These are phyloP conservation scores for Xylaria flabelliformis DNA, from an alignment of 495 filamentous ascomycete species.

Conservation along the genomic window DNA sequence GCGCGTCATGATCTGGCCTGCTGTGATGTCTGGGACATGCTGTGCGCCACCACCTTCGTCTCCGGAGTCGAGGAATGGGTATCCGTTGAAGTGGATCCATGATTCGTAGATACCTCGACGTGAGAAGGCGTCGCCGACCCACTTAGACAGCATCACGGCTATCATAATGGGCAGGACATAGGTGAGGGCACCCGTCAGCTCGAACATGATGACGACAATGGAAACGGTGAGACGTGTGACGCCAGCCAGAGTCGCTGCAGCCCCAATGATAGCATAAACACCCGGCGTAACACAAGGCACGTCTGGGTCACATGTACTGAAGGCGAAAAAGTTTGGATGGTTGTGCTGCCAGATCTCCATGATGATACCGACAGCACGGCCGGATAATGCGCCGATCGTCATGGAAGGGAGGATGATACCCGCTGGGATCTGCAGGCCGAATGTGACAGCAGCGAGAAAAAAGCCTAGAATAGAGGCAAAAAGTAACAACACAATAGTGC, in stretches of 20 bases:
- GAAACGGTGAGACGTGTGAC: constrained; percentile 97
- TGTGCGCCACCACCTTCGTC: constrained; percentile 69
- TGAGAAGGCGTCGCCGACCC: constrained; percentile 96
- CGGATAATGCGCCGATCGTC: constrained; percentile 91
- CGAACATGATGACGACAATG: constrained; percentile 99
- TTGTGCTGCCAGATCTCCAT: constrained; percentile 87
- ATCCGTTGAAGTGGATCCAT: constrained; percentile 96
- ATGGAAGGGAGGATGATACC: constrained; percentile 98
- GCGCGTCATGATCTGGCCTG: constrained; percentile 85
- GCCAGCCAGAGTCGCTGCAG: constrained; percentile 92
- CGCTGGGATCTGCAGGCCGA: constrained; percentile 95
- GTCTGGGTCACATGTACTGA: constrained; percentile 84
- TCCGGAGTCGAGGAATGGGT: constrained; percentile 93
- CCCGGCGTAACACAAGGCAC: constrained; percentile 91
- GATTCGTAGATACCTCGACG: constrained; percentile 95
- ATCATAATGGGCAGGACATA: constrained; percentile 99
- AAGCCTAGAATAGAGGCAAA: constrained; percentile 83
- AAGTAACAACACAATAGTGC: constrained; percentile 79
- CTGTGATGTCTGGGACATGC: constrained; percentile 80
- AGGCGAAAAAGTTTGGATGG: constrained; percentile 77
- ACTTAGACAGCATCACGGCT: constrained; percentile 98
- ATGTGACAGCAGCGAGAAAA: constrained; percentile 85
- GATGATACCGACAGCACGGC: constrained; percentile 87
- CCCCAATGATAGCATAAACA: constrained; percentile 95
- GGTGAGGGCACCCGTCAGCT: constrained; percentile 92